Base-by-base conservation (phyloP, 805 yeast genomes). In the Saccharomycopsis sp. region DNA sequence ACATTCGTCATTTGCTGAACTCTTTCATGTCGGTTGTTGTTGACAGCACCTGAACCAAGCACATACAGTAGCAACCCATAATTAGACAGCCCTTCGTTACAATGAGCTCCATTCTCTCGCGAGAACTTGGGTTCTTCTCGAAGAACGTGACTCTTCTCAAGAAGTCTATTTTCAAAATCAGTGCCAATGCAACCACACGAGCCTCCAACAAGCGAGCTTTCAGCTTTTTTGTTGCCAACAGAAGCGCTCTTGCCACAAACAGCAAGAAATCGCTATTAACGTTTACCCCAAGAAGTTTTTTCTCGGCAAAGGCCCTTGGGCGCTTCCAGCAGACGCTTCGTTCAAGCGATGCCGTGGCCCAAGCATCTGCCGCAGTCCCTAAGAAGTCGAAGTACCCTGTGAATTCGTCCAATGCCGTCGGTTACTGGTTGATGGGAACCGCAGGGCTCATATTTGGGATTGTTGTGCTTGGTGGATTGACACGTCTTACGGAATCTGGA, bases 401-500 rank as follows among this genome's bases (percentile, higher is more conserved):
- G 9, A 75, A 76, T 64, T 75, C 86, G 0, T 75, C 83, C 50
- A 82, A 79, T 56, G 67, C 72, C 34, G 92, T 90, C 1, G 97
- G 96, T 0, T 89, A 87, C 68, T 87, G 98, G 89, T 79, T 96
- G 57, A 73, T 91, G 4, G 92, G 94, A 23, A 85, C 95, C 0
- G 87, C 97, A 1, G 86, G 87, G 0, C 74, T 94, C 15, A 97
- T 94, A 1, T 94, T 94, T 71, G 97, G 96, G 40, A 94, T 94
- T 61, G 98, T 94, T 15, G 84, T 94, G n/a, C 76, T 94, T 3
- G 99, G 99, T 51, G 99, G 99, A 0, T 77, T 94, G 51, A 94
- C 99, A 0, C 80, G 99, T 66, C 77, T 94, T 51, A 94, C 99
- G 0, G 99, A 94, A 68, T 89, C 97, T 0, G 99, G 99, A 0